These are phyloP conservation scores for Vigna unguiculata DNA, from an alignment of 306 rosid genomes.

Conservation along the genomic window DNA sequence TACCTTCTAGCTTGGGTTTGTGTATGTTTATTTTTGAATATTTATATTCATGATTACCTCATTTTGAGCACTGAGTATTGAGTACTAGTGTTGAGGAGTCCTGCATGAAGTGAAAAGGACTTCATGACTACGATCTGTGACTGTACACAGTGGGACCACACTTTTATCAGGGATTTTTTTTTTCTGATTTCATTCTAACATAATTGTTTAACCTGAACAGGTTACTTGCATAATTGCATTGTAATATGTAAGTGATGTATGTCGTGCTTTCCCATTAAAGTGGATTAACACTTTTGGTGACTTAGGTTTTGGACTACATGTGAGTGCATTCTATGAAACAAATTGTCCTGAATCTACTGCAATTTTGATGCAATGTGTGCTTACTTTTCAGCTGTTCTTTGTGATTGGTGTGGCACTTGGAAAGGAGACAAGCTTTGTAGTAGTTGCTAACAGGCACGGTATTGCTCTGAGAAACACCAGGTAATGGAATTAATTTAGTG, in stretches of 20 bases:
- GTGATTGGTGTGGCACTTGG: constrained; percentile 93
- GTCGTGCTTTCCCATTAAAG: constrained; percentile 6
- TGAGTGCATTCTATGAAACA: constrained; percentile 1
- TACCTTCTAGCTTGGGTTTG: not conserved
- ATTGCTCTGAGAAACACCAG: constrained; percentile 76
- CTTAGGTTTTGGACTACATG: not conserved
- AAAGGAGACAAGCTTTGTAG: constrained; percentile 76
- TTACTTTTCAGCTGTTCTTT: constrained; percentile 63
- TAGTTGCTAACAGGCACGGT: constrained; percentile 72
- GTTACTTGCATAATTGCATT: not conserved
- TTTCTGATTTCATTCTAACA: not conserved
- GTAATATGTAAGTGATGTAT: not conserved
- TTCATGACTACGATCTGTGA: constrained; percentile 19
- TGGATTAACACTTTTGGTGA: constrained; percentile 24
- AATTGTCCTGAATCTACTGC: not conserved
- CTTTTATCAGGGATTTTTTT: constrained; percentile 12
- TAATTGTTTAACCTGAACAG: constrained; percentile 4
- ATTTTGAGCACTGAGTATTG: not conserved
- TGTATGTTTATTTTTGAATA: not conserved
- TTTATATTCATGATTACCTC: constrained; percentile 9
- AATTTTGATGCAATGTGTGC: constrained; percentile 35
- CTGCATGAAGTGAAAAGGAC: not conserved
- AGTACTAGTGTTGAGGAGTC: constrained; percentile 10
- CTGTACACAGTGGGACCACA: not conserved
- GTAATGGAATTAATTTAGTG: not conserved